Base-by-base conservation (phyloP, 164 flowering plant species). In the Piper betle region DNA sequence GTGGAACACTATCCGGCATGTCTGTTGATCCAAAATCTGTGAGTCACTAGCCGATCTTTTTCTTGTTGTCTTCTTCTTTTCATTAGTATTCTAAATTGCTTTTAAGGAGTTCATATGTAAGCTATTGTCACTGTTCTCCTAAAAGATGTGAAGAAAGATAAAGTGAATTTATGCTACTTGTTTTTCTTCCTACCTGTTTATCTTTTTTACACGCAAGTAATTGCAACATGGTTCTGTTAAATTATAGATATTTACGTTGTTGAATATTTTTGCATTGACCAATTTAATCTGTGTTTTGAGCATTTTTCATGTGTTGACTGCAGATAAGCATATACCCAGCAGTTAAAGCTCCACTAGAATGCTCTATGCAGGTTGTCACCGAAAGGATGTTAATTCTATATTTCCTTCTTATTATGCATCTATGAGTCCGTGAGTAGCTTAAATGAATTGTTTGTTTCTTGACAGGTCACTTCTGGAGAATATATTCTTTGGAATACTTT, bases 401-500 rank as follows among this genome's bases (percentile, higher is more conserved):
- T 15, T 39, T 25, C 33, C 8, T 39, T 15, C 4, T 39, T 37
- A 10, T 3, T 17, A 4, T 58, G 11, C 9, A 0, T 6, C 41
- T 25, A 25, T 25, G 33, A 25, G 2, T 25, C 33, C 33, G 33
- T 25, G 33, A 25, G 33, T 25, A 25, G 12, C 41, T 57, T 25
- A 12, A 39, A 50, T 20, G 3, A 4, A 10, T 10, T 18, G 9
- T 8, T 41, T 37, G 5, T 58, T 60, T 5, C 8, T 43, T 61
- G 20, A 64, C 78, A 91, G 98, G 95, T 79, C 53, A 53, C 77
- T 19, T 81, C 96, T 41, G 97, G 99, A 68, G 97, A 88, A 57
- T 88, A 94, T 71, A 88, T 94, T 52, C 73, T 94, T 81, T 94
- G 99, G 97, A 94, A 88, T 68, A 94, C 99, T n/a, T 74, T 94